Evolutionary conservation across 306 rosid genomes (phyloP).

Genomic region (Arachis stenosperma): DNA sequence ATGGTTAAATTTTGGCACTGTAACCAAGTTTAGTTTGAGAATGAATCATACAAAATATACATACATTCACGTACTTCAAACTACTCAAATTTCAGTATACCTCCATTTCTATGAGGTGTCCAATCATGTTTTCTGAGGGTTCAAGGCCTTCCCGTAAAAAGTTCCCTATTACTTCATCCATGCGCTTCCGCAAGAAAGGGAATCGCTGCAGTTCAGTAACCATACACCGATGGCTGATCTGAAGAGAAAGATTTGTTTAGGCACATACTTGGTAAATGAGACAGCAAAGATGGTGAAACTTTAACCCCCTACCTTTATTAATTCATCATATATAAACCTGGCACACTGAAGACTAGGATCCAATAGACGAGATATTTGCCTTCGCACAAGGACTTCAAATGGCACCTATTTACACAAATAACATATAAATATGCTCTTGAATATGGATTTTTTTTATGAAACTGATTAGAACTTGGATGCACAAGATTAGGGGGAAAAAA

Average conservation of each 20-base stretch:
- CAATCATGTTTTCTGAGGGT: conserved; percentile 93
- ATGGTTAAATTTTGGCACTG: conserved; percentile 19
- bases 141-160: conserved; percentile 93
- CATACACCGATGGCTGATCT: conserved; percentile 92
- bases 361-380: conserved; percentile 88
- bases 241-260: conserved; percentile 42
- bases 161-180: conserved; percentile 95
- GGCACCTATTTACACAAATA: conserved; percentile 67
- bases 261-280: conserved; percentile 11
- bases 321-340: conserved; percentile 93
- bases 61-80: neutral
- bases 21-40: conserved; percentile 17
- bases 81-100: conserved; percentile 47
- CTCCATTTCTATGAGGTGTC: conserved; percentile 96
- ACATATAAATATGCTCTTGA: conserved; percentile 25
- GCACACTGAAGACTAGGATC: conserved; percentile 99
- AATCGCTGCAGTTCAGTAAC: conserved; percentile 90
- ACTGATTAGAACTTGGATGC: conserved; percentile 2
- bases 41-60: conserved; percentile 16
- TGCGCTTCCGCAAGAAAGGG: conserved; percentile 85
- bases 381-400: conserved; percentile 91
- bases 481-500: conserved; percentile 4
- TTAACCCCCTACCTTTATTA: conserved; percentile 64
- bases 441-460: conserved; percentile 6
- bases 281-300: conserved; percentile 27